A percentile compares a stretch with the other conserved stretches of the same genome.
phyloP scores from a whole-genome alignment of 495 filamentous ascomycete species.

The Podospora australis region DNA sequence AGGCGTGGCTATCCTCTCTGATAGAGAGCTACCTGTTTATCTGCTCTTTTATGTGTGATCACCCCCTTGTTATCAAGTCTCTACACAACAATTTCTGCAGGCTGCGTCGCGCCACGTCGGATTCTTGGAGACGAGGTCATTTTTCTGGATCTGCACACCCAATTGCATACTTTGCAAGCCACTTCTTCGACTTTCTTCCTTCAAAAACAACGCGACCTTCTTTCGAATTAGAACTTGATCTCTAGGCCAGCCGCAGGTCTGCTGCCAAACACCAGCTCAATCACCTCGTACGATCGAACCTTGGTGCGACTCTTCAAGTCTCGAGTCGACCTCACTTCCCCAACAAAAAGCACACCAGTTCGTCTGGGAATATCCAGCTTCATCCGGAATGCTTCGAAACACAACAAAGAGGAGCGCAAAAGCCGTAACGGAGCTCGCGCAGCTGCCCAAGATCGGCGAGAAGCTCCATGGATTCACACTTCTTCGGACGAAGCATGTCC shows the following conservation, averaged over 20 bases:
- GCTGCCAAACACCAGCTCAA: slow-evolving; percentile 2
- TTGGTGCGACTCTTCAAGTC: neutral
- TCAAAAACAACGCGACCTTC: neutral
- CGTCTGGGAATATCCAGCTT: neutral
- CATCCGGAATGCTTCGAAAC: slow-evolving; percentile 43
- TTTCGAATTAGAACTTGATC: neutral
- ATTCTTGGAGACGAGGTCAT: no score
- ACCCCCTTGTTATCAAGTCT: neutral
- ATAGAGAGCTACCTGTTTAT: no score
- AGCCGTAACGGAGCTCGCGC: slow-evolving; percentile 63
- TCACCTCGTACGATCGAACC: neutral
- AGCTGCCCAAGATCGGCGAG: slow-evolving; percentile 70
- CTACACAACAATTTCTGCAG: neutral
- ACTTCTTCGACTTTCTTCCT: neutral
- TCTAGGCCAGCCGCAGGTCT: neutral
- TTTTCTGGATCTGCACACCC: no score
- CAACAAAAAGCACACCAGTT: no score
- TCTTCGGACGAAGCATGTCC: slow-evolving; percentile 78
- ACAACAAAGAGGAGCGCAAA: slow-evolving; percentile 45
- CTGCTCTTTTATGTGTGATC: no score
- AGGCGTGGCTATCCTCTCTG: no score
- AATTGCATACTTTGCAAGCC: no score
- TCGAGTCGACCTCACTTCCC: neutral
- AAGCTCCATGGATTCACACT: slow-evolving; percentile 90
- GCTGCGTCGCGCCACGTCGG: neutral